Evolutionary conservation across 2,329 filamentous ascomycete genomes (phyloP), one percentile per base, ranked within the genome.

Genomic region (Herpomyces periplanetae): DNA sequence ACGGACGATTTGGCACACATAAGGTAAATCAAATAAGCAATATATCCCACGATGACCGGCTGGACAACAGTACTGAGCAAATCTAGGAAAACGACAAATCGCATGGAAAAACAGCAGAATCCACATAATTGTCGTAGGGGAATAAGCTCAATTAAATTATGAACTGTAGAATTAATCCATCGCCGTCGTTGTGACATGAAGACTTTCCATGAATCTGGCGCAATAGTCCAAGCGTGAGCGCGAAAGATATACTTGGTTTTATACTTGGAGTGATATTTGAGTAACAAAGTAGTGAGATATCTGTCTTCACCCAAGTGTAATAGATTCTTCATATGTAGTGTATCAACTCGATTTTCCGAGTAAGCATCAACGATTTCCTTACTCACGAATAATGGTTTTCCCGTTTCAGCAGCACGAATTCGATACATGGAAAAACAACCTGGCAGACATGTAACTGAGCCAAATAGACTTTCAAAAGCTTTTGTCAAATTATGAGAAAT

Each of bases 91-190:
- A 96, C 73, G 23, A 96, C 54, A 40, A 96, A 96, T 31, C 80
- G 63, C 80, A 96, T 96, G 40, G 66, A 84, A 49, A 96, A 96
- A 43, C 80, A 96, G 50, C 80, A 96, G 60, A 96, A 96, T 42
- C 80, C 80, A 39, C 80, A 96, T 19, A 96, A 63, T 37, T 91
- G 66, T 25, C 64, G 57, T 39, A 96, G 48, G 4, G 75, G 73
- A 26, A 91, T 75, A 25, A 96, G 60, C 38, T 96, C 80, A 26
- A 84, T 65, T 25, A 96, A 49, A 38, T 96, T 96, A 49, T 96
- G 80, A 19, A 96, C 68, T 0, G 80, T 96, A 22, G 73, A 88
- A 48, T 96, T 96, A 42, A 96, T 96, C 80, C 80, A 96, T 36
- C 80, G 66, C 47, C 80, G 75, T 49, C 80, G 69, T 43, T 96